Evolutionary conservation across 768 basidiomycete genomes (phyloP), one percentile per base, ranked within the genome.

Genomic region (Crucibulum laeve): DNA sequence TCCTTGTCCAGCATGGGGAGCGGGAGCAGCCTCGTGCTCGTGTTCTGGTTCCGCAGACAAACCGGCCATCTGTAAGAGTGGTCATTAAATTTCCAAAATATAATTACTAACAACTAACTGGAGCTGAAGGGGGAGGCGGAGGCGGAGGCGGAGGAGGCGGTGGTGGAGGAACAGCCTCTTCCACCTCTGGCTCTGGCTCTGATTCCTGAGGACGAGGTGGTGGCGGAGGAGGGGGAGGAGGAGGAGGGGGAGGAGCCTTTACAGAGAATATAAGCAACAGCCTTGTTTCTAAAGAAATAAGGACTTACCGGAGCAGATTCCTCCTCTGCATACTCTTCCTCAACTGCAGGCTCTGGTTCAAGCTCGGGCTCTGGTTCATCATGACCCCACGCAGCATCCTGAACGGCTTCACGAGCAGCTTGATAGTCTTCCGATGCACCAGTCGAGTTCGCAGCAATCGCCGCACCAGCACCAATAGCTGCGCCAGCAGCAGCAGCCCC

Each of bases 91-190:
- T 11, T 15, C 13, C 30, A 32, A 32, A 11, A 4, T 13, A 15
- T 13, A 32, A 13, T 32, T 32, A 13, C 15, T 32, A 11, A 32
- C 30, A n/a, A 37, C 11, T 19, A 3, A n/a, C 14, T 0, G 73
- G 70, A 0, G 74, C 76, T 0, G 77, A 74, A 0, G 77, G 74
- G 0, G 77, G 73, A 0, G 76, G 75, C 0, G 77, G 76, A 3
- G 74, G 72, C 2, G 77, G 73, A 4, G 74, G 69, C 0, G 76
- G 73, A 0, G 63, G 61, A 0, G 60, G 61, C 0, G 74, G 73
- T 3, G 68, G 70, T 0, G 69, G 68, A 2, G 67, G 70, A 2
- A 70, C 64, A 22, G 67, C 60, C 26, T 58, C 51, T 25, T 57
- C 64, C 51, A 2, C 57, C 18, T 55, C 40, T 19, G 46, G 47